Percentiles rank a stretch among this genome's conserved stretches.
Evolutionary conservation across 2,329 filamentous ascomycete species (phyloP).

Genomic region (Epichloe elymi): DNA sequence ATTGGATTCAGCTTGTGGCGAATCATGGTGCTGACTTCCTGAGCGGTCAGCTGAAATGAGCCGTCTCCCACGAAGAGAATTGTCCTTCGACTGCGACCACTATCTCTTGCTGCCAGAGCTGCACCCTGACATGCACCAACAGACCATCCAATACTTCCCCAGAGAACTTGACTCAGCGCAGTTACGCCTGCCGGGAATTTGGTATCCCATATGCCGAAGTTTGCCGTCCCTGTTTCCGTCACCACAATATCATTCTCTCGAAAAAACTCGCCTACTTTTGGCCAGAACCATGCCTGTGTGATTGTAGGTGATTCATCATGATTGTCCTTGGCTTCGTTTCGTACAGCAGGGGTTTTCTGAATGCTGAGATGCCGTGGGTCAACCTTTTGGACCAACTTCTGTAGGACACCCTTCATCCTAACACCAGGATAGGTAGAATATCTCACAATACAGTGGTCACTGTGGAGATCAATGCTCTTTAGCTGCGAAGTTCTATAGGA

Average conservation of each 20-base stretch:
- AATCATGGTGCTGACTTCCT: constrained; percentile 77
- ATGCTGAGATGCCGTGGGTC: constrained; percentile 45
- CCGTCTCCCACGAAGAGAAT: constrained; percentile 86
- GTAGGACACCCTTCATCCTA: constrained; percentile 65
- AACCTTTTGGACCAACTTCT: constrained; percentile 50
- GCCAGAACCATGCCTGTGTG: constrained; percentile 67
- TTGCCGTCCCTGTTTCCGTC: constrained; percentile 78
- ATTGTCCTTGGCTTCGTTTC: constrained; percentile 34
- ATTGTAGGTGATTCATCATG: constrained; percentile 33
- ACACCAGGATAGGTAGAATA: constrained; percentile 70
- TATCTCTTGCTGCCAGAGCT: constrained; percentile 60
- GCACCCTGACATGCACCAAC: constrained; percentile 49
- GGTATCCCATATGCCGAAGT: constrained; percentile 81
- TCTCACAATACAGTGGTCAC: constrained; percentile 56
- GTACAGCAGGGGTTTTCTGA: constrained; percentile 37
- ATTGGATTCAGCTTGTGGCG: constrained; percentile 61
- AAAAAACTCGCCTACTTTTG: constrained; percentile 63
- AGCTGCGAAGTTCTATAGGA: constrained; percentile 66
- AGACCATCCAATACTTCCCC: constrained; percentile 55
- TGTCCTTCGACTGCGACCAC: constrained; percentile 45
- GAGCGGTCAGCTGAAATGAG: constrained; percentile 70
- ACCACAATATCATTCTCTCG: constrained; percentile 62
- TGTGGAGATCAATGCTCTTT: constrained; percentile 71
- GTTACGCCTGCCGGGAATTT: constrained; percentile 66
- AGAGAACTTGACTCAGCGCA: constrained; percentile 64